Evolutionary conservation across 768 basidiomycete genomes (phyloP).

Genomic region (Panaeolus cyanescens): DNA sequence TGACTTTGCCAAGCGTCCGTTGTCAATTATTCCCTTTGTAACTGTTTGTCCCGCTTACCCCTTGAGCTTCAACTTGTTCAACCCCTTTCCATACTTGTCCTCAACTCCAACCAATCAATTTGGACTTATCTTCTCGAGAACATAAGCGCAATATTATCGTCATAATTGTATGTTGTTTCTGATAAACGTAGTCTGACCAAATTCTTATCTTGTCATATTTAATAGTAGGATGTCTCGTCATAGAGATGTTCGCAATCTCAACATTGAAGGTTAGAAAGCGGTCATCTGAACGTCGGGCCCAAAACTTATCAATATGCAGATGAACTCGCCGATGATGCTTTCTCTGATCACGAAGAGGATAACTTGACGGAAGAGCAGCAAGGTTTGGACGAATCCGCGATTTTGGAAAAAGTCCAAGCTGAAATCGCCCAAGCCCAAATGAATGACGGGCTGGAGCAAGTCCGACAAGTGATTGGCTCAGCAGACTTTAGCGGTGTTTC

Average conservation of each 20-base stretch:
- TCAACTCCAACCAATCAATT: background rate
- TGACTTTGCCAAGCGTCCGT: background rate
- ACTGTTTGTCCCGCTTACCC: background rate
- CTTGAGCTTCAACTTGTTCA: too few species aligned
- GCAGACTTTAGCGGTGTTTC: slow-evolving; percentile 66
- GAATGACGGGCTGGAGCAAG: slow-evolving; percentile 67
- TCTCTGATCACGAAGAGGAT: slow-evolving; percentile 78
- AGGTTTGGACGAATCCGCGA: slow-evolving; percentile 43
- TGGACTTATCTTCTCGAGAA: too few species aligned
- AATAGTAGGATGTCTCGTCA: slow-evolving; percentile 87
- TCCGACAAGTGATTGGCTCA: slow-evolving; percentile 68
- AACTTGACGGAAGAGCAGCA: slow-evolving; percentile 83
- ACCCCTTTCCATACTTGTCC: background rate
- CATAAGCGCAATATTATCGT: too few species aligned
- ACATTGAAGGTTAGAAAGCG: slow-evolving; percentile 62
- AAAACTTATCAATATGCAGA: slow-evolving; percentile 43
- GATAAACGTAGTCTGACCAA: too few species aligned
- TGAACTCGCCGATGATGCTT: slow-evolving; percentile 81
- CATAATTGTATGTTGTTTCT: too few species aligned
- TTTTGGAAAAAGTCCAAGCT: slow-evolving; percentile 15
- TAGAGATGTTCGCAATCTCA: slow-evolving; percentile 83
- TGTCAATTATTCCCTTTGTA: background rate
- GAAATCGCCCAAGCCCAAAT: slow-evolving; percentile 54
- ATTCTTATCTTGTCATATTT: too few species aligned
- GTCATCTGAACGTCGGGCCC: background rate